Percentiles rank a stretch among this genome's conserved stretches.
Evolutionary conservation across 139 green algal genomes (phyloP).

Genomic region (Chlamydomonas sp.): DNA sequence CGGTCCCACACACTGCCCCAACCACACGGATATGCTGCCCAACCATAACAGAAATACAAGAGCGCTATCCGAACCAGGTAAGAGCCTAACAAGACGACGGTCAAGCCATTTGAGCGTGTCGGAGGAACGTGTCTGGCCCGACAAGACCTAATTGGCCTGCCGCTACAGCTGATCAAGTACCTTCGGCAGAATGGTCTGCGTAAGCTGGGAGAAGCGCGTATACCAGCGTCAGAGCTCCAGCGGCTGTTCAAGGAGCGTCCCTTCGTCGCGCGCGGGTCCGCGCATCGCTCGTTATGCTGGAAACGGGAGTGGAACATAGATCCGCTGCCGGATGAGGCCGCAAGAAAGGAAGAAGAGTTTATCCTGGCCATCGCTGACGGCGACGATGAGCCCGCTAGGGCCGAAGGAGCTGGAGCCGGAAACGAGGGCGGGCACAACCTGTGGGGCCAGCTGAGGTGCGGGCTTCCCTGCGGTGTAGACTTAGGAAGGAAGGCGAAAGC

Average conservation of each 20-base stretch:
- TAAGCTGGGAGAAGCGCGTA: not conserved
- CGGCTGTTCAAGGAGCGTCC: not conserved
- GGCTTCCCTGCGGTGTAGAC: no score
- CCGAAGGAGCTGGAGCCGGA: no score
- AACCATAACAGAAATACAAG: not conserved
- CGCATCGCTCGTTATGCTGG: not conserved
- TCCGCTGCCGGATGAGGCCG: not conserved
- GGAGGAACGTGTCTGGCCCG: no score
- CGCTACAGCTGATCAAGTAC: not conserved
- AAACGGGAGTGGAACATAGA: not conserved
- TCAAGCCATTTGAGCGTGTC: no score
- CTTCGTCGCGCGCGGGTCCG: not conserved
- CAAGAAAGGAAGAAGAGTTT: no score
- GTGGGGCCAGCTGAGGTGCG: no score
- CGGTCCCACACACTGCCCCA: not conserved
- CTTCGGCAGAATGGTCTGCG: not conserved
- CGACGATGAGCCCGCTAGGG: no score
- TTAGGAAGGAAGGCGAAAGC: no score
- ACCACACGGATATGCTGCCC: not conserved
- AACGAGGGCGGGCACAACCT: no score
- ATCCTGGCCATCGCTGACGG: no score
- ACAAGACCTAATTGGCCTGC: no score
- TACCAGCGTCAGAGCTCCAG: not conserved
- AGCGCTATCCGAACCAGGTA: constrained; percentile 3
- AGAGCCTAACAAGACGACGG: no score